A percentile compares a stretch with the other conserved stretches of the same genome.
Conservation (phyloP, 345 rosid genomes). For the Citrus sinensis region DVS_A1.0 CM039163.1:30901501-30902000, state of each 20-base stretch:
- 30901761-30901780: background rate
- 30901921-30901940: background rate
- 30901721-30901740: background rate
- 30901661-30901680: background rate
- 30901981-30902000: background rate
- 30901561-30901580: too few species aligned
- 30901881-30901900: background rate
- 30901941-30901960: background rate
- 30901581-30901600: background rate
- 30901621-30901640: background rate
- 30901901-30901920: background rate
- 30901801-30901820: background rate
- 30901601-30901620: background rate
- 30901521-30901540: too few species aligned
- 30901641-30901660: background rate
- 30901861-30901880: background rate
- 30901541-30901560: too few species aligned
- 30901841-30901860: background rate
- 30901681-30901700: background rate
- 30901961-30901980: background rate
- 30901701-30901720: background rate
- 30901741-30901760: background rate
- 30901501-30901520: too few species aligned
- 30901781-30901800: background rate
- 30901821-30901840: background rate